Evolutionary conservation across 1,139 yeast genomes (phyloP), one percentile per base, ranked within the genome.

Genomic region (Protomyces gravidus): DNA sequence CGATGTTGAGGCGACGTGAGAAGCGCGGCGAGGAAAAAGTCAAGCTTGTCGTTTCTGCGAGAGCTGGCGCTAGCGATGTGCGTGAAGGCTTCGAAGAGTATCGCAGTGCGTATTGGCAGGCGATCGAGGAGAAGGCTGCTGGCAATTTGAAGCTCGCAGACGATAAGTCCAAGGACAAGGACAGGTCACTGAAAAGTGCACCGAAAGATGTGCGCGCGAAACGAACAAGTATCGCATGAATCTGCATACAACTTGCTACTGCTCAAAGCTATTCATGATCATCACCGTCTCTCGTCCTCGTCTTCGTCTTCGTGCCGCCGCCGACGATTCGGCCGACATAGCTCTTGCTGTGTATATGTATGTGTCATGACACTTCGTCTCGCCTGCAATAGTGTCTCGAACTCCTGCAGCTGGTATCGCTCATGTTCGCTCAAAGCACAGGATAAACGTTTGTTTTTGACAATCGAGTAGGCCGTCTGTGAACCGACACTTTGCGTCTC

Each of bases 41-140:
- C 25, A 45, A 50, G n/a, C 46, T 53, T 11, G 39, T 53, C 11
- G 58, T 53, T 5, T 53, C 58, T 2, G 45, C 58, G 17, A 45
- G 45, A 17, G 58, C 58, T 1, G 58, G 58, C 2, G 36, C 15
- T 30, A 19, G 46, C 21, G 39, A 53, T 11, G 47, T 53, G 27
- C 45, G 58, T 5, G 58, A 53, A 46, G 58, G 51, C n/a, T 53
- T 53, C 15, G 58, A 53, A 27, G 50, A 53, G 15, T 53, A 53
- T 25, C 39, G 58, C 5, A 45, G 46, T 11, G 51, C 47, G 36
- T 53, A 46, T 30, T 53, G 58, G 58, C 51, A 21, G 9, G 57
- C 45, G 19, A 39, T 52, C n/a, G 49, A 45, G 30, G 46, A 52
- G 57, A 45, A 42, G 42, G 13, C 13, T 13, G 7, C 32, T 9